Base-by-base conservation (phyloP, 257 asterid genomes). In the Penstemon barbatus region DNA sequence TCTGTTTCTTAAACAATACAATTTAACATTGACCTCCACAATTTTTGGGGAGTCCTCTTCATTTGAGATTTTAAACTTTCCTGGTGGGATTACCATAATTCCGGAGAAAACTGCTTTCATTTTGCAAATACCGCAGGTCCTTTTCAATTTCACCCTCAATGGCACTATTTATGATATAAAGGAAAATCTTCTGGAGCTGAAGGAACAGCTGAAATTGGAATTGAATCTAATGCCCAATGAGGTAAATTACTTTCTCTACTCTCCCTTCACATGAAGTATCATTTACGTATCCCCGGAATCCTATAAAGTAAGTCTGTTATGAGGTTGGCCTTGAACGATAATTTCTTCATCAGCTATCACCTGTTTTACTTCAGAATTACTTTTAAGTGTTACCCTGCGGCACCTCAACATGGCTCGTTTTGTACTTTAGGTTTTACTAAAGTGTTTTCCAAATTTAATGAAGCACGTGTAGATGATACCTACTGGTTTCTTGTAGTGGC, bases 41-140 rank as follows among this genome's bases (percentile, higher is more conserved):
- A 81, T 84, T 73, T 91, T 91, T 44, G 96, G 96, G 53, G 71
- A 71, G 76, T 85, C 94, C 72, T 80, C 86, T 67, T 89, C 88
- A 0, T 89, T 91, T 75, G 87, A 83, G 84, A 83, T 87, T 51
- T 72, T 86, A 76, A 86, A 83, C 76, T 89, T 85, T 77, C 94
- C 94, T 36, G 94, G 85, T 42, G 98, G 96, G 75, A 62, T 91
- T 66, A 85, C 94, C 58, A 51, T 91, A 72, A 74, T 87, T 7
- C 98, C 91, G 0, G 90, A 83, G 62, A 71, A 48, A 44, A 61
- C 54, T 52, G 69, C 79, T 56, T 45, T 78, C 36, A 9, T 81
- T 43, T 33, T 69, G 72, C 75, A 43, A 60, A 67, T 81, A 50
- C 80, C 81, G 8, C 82, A 80, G 64, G 68, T 80, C 69, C 86